Evolutionary conservation across 192 early-diverging fungal species (phyloP).

Genomic region (Borealophlyctis nickersoniae): DNA sequence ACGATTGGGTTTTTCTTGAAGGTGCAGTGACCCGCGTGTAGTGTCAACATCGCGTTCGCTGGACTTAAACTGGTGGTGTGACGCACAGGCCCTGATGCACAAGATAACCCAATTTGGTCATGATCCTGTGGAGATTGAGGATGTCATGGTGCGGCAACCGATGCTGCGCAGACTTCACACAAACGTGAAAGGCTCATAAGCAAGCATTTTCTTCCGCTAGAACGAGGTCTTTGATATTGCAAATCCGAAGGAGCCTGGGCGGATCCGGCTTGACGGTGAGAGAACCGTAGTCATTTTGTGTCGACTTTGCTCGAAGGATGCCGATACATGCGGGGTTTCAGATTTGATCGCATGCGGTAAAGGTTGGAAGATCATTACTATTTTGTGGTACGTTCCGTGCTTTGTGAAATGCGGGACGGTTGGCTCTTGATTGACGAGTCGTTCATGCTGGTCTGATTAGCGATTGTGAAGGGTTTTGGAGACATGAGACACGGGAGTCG

Average conservation of each 20-base stretch:
- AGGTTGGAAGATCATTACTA: too few relatives aligned
- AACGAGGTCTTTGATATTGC: conserved; percentile 64
- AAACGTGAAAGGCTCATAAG: conserved; percentile 1
- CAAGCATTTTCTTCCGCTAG: conserved; percentile 22
- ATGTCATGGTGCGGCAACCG: conserved; percentile 35
- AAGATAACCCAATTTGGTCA: conserved; percentile 40
- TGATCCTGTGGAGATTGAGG: conserved; percentile 36
- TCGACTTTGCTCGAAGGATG: too few relatives aligned
- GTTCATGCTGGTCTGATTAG: too few relatives aligned
- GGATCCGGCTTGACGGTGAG: conserved; percentile 45
- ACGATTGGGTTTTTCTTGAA: conserved; percentile 46
- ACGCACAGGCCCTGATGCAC: conserved; percentile 5
- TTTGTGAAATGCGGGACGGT: too few relatives aligned
- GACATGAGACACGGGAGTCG: too few relatives aligned
- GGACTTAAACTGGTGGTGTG: background rate
- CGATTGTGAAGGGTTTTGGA: too few relatives aligned
- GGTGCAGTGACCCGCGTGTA: conserved; percentile 14
- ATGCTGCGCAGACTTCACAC: background rate
- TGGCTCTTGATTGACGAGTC: too few relatives aligned
- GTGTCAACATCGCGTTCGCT: background rate
- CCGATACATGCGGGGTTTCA: background rate
- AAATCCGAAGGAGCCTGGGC: conserved; percentile 21
- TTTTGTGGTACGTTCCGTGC: too few relatives aligned
- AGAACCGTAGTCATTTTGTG: too few relatives aligned
- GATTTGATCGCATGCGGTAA: background rate